Percentiles rank a stretch among this genome's conserved stretches.
Evolutionary conservation across 129 eudicot species (phyloP).

Genomic region (Lactuca saligna): DNA sequence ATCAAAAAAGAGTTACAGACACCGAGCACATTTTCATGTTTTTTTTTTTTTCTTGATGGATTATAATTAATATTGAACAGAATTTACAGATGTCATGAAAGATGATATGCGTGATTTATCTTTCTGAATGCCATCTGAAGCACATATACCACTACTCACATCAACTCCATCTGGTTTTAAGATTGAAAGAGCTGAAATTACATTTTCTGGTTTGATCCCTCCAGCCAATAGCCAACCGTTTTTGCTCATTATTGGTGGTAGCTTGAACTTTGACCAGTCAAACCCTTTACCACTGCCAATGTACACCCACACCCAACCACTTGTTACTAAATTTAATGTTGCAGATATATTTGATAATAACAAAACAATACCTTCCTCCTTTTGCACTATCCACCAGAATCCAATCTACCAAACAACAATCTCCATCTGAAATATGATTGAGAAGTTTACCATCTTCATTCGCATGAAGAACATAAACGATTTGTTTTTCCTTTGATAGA

Average conservation of each 20-base stretch:
- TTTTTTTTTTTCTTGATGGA: neutral
- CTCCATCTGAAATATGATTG: constrained; percentile 68
- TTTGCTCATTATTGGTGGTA: constrained; percentile 72
- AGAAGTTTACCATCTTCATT: constrained; percentile 68
- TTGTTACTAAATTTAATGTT: neutral
- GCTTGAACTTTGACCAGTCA: constrained; percentile 74
- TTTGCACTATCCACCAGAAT: constrained; percentile 87
- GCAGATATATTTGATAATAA: too few relatives aligned
- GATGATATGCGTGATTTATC: constrained; percentile 63
- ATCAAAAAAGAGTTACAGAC: neutral
- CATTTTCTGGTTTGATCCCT: constrained; percentile 82
- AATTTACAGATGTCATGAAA: constrained; percentile 70
- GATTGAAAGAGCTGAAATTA: constrained; percentile 51
- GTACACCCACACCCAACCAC: constrained; percentile 7
- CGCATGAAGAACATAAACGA: constrained; percentile 88
- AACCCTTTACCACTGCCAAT: constrained; percentile 85
- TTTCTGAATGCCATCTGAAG: constrained; percentile 77
- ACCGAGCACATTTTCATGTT: neutral
- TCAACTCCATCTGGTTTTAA: constrained; percentile 81
- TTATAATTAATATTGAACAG: constrained; percentile 43
- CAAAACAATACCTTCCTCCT: constrained; percentile 63
- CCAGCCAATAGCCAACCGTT: constrained; percentile 95
- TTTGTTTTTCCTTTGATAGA: constrained; percentile 45
- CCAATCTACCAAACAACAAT: constrained; percentile 87
- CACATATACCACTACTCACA: constrained; percentile 97